Evolutionary conservation across 768 basidiomycete genomes (phyloP), one percentile per base, ranked within the genome.

Genomic region (Psilocybe cyanescens): DNA sequence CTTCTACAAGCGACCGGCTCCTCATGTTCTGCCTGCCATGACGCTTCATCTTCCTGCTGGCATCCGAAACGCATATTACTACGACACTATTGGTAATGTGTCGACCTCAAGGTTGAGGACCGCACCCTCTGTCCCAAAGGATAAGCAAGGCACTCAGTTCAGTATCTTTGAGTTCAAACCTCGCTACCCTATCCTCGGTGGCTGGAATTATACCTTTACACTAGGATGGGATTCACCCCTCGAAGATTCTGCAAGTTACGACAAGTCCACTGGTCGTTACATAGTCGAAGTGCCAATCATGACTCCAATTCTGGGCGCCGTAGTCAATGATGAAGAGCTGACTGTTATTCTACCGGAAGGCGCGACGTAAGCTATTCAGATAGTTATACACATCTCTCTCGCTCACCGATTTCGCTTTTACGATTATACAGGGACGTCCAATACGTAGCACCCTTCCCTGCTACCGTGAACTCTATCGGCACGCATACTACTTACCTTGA

Each of bases 131-230:
- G 78, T 82, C 5, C 79, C 88, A 3, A 86, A 86, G 67, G 81
- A 81, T n/a, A 75, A 76, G 60, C 80, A 79, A 59, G 75, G 77
- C 12, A 81, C 78, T 58, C 81, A 84, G 47, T 80, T 81, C 68
- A 92, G 92, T 56, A 64, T 90, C 24, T 80, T 99, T 28, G 95
- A 98, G 68, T 72, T 99, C 52, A 83, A 82, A 44, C 97, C 97
- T 0, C 85, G 97, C 48, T 99, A 95, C 74, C 97, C 97, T 33
- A 70, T 99, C 48, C 74, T 99, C 67, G 97, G 97, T 31, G 95
- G 97, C 46, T 99, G 97, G 97, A 99, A 97, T 71, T 99, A 97
- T 74, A 88, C 81, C 46, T 99, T 96, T 78, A 95, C 94, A 4
- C 81, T 98, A 3, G 97, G 97, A 2, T 99, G 92, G 84, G 95